Base-by-base conservation (phyloP, 768 basidiomycete genomes). In the Obba rivulosa region DNA sequence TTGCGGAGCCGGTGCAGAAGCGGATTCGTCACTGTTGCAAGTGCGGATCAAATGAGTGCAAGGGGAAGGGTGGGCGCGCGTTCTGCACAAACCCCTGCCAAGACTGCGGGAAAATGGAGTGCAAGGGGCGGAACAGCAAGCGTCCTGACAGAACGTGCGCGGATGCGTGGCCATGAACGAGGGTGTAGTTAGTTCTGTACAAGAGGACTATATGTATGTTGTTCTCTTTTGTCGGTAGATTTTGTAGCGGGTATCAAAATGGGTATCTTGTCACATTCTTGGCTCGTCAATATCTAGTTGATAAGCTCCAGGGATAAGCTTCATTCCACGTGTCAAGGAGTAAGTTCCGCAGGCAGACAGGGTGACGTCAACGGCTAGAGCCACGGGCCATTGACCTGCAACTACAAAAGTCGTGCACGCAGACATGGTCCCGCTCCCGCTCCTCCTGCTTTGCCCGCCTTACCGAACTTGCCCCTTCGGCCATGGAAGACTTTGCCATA, bases 51-150 rank as follows among this genome's bases (percentile, higher is more conserved):
- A 80, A 83, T 64, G 80, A 85, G 20, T 91, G 87, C 63, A 90
- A 89, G 61, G 87, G 87, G 42, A 90, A 89, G 56, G 87, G 87
- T 3, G 87, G 87, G 3, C 71, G 86, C 34, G 69, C 70, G 38
- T 88, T 87, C 61, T 91, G 87, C 61, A 70, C 69, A 56, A 88
- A 81, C 62, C 69, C 79, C 36, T 90, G 87, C 54, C 84, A 87
- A 68, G 87, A 91, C 64, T 91, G 88, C 61, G 85, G 85, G n/a
- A 83, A 84, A 69, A 56, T 83, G 54, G 83, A 85, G 14, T 91
- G 87, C 59, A 81, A 75, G 57, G 87, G 87, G 21, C 71, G 87
- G 65, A 89, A 87, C 58, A 85, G 82, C 59, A 74, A 87, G 62
- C 69, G 85, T 41, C 87, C 88, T 5, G 87, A 88, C 58, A 83